Base-by-base conservation (phyloP, 202 grass and related monocot genomes). In the Cymbopogon flexuosus region DNA sequence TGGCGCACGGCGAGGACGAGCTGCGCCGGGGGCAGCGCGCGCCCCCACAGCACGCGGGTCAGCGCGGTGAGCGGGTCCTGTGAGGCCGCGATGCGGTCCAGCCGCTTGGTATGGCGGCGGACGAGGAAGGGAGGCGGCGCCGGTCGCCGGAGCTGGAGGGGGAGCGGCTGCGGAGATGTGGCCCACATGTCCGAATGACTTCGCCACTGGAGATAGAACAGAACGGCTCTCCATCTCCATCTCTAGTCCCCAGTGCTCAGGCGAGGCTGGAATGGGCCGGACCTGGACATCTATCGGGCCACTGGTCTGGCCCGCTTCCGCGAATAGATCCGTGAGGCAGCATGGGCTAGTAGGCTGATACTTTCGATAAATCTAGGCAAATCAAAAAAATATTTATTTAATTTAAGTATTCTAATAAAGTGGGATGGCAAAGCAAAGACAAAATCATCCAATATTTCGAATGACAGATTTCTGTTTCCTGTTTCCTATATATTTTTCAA, bases 1-100 rank as follows among this genome's bases (percentile, higher is more conserved):
- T 71, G 81, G 67, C 88, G 95, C 29, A 91, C 92, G 77, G 77
- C 88, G 68, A 88, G 86, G 76, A 98, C 83, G 64, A 98, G 92
- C 39, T 76, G 84, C 49, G 84, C 74, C 8, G 95, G 92, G 0
- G 95, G 92, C 30, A 98, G 86, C 13, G 92, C 86, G 33, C 92
- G 88, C 11, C 90, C 95, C 95, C 92, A 93, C 41, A 93, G 72
- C 35, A 88, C 73, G 21, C 90, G 88, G 22, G 91, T 68, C 62
- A 92, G 73, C n/a, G 92, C 67, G 6, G 86, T 91, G 21, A 94
- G 83, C 3, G 81, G 92, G 47, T 94, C 95, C 22, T 83, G 83
- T 2, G 94, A 89, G 6, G 86, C 87, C 6, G 60, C 13, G 70
- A 87, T 71, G 62, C 57, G 66, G 68, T 10, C 15, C 69, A 80